Conservation (phyloP, 2,329 filamentous ascomycete species). For the Davidsoniella eucalypti region DNA sequence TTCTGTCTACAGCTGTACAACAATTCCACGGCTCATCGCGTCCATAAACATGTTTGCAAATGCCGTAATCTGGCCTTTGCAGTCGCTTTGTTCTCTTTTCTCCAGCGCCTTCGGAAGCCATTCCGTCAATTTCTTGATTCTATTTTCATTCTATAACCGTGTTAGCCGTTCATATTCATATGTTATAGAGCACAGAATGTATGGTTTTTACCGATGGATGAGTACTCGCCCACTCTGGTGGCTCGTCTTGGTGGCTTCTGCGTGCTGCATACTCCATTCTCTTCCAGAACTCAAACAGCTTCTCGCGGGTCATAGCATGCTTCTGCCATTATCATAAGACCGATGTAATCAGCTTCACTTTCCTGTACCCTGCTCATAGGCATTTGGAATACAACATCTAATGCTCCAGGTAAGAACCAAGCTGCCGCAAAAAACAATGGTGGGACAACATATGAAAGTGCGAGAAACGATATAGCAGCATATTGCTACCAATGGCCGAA, state of each 20-base stretch:
- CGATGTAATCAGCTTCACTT: constrained; percentile 66
- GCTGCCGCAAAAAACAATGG: constrained; percentile 25
- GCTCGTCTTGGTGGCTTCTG: constrained; percentile 25
- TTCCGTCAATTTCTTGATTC: constrained; percentile 47
- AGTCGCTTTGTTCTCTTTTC: constrained; percentile 37
- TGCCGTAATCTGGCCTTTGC: constrained; percentile 28
- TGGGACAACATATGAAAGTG: constrained; percentile 29
- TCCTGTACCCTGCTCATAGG: constrained; percentile 59
- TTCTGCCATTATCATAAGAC: constrained; percentile 68
- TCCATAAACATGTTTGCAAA: constrained; percentile 37
- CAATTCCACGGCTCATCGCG: constrained; percentile 21
- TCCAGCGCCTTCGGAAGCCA: constrained; percentile 44
- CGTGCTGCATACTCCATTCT: constrained; percentile 41
- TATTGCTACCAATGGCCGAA: constrained; percentile 32
- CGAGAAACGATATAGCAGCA: constrained; percentile 32
- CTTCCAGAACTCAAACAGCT: constrained; percentile 49
- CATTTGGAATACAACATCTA: constrained; percentile 47
- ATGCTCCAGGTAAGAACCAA: constrained; percentile 30
- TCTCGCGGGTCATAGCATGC: constrained; percentile 58
- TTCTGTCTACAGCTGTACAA: not conserved
- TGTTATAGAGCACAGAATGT: constrained; percentile 10
- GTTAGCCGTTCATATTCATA: not conserved
- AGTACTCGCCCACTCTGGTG: constrained; percentile 58
- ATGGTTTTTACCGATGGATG: constrained; percentile 48
- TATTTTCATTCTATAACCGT: constrained; percentile 35